Conservation (phyloP, 129 eudicot species). For the Heracleum sosnowskyi region DNA sequence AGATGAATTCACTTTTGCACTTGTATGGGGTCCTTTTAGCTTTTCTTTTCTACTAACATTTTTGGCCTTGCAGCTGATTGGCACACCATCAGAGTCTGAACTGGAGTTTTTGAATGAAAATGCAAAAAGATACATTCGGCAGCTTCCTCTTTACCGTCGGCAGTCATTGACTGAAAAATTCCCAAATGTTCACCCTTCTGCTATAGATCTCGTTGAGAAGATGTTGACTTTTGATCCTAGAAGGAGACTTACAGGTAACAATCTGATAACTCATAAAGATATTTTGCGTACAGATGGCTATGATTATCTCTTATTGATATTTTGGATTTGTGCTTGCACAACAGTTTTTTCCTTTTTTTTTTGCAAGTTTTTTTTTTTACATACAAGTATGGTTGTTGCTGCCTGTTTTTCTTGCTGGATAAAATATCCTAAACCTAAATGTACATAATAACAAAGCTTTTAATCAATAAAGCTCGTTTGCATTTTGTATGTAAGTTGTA, state of each 20-base stretch:
- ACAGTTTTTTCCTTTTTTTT: not conserved
- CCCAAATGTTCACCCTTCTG: conserved; percentile 73
- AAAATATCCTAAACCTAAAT: not conserved
- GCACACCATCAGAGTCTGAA: conserved; percentile 89
- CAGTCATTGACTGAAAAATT: conserved; percentile 72
- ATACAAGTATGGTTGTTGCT: not conserved
- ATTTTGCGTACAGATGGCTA: not conserved
- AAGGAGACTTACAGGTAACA: conserved; percentile 74
- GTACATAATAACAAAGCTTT: not conserved
- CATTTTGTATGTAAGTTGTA: not conserved
- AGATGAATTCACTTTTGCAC: not conserved
- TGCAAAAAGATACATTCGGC: conserved; percentile 85
- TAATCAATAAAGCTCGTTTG: not conserved
- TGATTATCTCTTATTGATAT: not conserved
- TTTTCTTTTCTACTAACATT: not conserved
- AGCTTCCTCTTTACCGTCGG: conserved; percentile 51
- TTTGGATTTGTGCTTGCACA: not conserved
- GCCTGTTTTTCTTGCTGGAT: not conserved
- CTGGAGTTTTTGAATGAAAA: conserved; percentile 68
- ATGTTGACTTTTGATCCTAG: conserved; percentile 95
- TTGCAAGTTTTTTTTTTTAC: not conserved
- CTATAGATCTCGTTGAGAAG: conserved; percentile 83
- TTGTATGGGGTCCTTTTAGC: not conserved
- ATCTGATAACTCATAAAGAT: not conserved
- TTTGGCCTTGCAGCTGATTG: conserved; percentile 55